Evolutionary conservation across 805 yeast species (phyloP).

Genomic region (Teunomyces atbi): DNA sequence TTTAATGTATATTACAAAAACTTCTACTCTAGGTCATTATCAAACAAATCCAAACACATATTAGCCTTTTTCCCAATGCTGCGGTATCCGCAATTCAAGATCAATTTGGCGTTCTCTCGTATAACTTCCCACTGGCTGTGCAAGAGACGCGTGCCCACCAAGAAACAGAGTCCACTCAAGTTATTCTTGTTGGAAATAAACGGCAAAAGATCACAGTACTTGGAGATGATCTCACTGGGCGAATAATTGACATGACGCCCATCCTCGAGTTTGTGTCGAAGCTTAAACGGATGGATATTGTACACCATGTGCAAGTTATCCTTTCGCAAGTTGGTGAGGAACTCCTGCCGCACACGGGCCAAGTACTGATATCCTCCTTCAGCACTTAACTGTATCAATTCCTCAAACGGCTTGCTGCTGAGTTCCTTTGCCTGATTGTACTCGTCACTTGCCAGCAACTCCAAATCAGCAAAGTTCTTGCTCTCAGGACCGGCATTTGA

Average conservation of each 20-base stretch:
- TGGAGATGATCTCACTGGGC: slow-evolving; percentile 30
- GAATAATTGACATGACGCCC: slow-evolving; percentile 9
- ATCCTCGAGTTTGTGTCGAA: slow-evolving; percentile 9
- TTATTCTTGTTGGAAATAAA: slow-evolving; percentile 34
- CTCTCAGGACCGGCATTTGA: slow-evolving; percentile 34
- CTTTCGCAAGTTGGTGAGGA: slow-evolving; percentile 23
- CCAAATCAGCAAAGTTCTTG: slow-evolving; percentile 18
- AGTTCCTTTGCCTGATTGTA: slow-evolving; percentile 1
- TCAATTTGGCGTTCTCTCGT: slow-evolving; percentile 41
- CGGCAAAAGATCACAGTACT: slow-evolving; percentile 34
- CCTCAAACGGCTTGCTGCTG: slow-evolving; percentile 16
- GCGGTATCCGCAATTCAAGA: slow-evolving; percentile 41
- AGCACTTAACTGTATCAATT: slow-evolving; percentile 26
- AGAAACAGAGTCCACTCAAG: slow-evolving; percentile 41
- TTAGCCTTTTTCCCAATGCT: slow-evolving; percentile 38
- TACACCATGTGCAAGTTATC: slow-evolving; percentile 21
- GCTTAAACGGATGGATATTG: slow-evolving; percentile 22
- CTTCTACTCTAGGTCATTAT: slow-evolving; percentile 12
- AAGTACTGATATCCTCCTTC: slow-evolving; percentile 41
- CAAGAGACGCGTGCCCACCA: slow-evolving; percentile 36
- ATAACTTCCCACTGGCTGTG: slow-evolving; percentile 43
- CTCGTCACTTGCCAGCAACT: slow-evolving; percentile 12
- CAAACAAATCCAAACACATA: slow-evolving; percentile 36
- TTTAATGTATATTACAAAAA: not conserved
- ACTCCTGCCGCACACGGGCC: slow-evolving; percentile 33